Base-by-base conservation (phyloP, 164 flowering plant species). In the Macadamia integrifolia region DNA sequence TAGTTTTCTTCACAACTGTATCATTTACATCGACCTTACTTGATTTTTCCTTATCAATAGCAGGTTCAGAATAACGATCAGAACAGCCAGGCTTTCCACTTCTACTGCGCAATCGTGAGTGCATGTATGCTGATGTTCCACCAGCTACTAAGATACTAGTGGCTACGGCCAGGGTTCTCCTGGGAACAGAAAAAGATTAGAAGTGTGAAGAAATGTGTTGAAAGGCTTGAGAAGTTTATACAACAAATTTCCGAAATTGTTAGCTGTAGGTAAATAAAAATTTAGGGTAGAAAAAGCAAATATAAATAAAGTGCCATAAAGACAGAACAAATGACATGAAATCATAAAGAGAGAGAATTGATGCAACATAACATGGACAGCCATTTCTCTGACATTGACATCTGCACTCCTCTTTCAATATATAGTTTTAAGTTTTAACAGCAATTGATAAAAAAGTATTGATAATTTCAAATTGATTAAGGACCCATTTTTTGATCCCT, bases 41-140 rank as follows among this genome's bases (percentile, higher is more conserved):
- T 23, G 72, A 52, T 49, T 60, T 74, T 44, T 72, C 83, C 46
- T 75, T 62, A 74, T 69, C 62, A 70, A 71, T 76, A 50, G 30
- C 71, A 67, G 71, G 43, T 66, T 84, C 89, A 80, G 77, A 80
- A 59, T 31, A 61, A 69, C 72, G 78, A 66, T 75, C 75, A 61
- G 58, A 68, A 66, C 86, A 78, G 73, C 72, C 80, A 18, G 64
- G 69, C 62, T 67, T 82, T 61, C 13, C 77, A 72, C 28, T 12
- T 62, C 80, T 76, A 43, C 61, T 57, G 61, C 57, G 28, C 12
- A 77, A 67, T 43, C 89, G 80, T 66, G 91, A 88, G 62, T 84
- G 86, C 75, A 87, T 56, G 75, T 86, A 92, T 58, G 85, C 92
- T 74, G 97, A 90, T 63, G 97, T 77, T 57, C 99, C 98, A 69